Percentiles rank a stretch among this genome's conserved stretches.
Evolutionary conservation across 1,139 yeast species (phyloP).

Genomic region (Saccharomyces pastorianus): DNA sequence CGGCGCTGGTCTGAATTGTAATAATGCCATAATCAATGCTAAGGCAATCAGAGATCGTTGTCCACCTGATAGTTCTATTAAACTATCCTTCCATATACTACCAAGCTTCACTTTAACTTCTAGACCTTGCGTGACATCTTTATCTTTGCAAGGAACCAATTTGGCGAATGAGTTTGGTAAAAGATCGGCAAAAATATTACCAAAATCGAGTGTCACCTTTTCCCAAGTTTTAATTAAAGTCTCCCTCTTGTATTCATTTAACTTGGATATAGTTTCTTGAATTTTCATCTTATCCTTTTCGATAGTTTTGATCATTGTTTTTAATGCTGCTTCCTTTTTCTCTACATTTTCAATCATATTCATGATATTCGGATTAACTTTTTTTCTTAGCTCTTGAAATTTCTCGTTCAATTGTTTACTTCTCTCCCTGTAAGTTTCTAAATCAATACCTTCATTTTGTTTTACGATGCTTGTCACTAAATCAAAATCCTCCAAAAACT

Average conservation of each 20-base stretch:
- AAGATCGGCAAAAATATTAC: constrained; percentile 79
- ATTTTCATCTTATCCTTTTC: constrained; percentile 87
- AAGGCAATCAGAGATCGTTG: constrained; percentile 90
- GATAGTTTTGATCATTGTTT: constrained; percentile 76
- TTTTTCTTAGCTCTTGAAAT: constrained; percentile 69
- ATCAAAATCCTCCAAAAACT: constrained; percentile 66
- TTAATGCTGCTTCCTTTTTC: constrained; percentile 72
- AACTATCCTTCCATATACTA: constrained; percentile 89
- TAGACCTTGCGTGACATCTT: constrained; percentile 82
- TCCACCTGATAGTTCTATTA: constrained; percentile 94
- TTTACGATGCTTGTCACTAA: constrained; percentile 46
- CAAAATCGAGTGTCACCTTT: constrained; percentile 82
- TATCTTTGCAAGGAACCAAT: constrained; percentile 69
- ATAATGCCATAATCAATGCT: constrained; percentile 78
- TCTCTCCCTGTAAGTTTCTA: constrained; percentile 54
- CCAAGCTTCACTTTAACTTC: constrained; percentile 90
- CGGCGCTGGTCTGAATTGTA: constrained; percentile 96
- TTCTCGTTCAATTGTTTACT: constrained; percentile 51
- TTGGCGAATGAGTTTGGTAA: constrained; percentile 88
- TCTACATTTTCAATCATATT: constrained; percentile 91
- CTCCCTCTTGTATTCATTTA: constrained; percentile 79
- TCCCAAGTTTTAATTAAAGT: constrained; percentile 79
- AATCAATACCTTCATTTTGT: constrained; percentile 55
- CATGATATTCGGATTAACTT: constrained; percentile 84
- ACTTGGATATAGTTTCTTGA: constrained; percentile 72